A percentile compares a stretch with the other conserved stretches of the same genome.
These are phyloP conservation scores for Pulicaria dysenterica DNA, from an alignment of 129 eudicot species.

Conservation along the genomic window DNA sequence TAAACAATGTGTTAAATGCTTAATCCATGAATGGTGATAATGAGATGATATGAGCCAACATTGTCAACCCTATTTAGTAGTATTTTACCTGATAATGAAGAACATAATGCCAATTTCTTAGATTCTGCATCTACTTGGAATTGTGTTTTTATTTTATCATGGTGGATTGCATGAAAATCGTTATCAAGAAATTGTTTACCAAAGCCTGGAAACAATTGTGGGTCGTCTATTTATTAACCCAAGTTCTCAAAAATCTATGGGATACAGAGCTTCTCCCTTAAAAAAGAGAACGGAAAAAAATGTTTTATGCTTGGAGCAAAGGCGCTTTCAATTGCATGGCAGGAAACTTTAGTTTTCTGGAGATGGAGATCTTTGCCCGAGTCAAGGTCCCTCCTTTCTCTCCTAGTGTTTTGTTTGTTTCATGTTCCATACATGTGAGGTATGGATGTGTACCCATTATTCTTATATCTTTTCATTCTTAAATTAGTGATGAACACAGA, in stretches of 20 bases:
- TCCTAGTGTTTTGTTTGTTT: constrained; percentile 21
- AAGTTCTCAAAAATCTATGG: constrained; percentile 4
- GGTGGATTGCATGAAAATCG: constrained; percentile 5
- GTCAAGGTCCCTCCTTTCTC: constrained; percentile 40
- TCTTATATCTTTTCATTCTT: background rate
- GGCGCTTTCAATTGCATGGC: constrained; percentile 43
- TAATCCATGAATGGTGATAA: constrained; percentile 5
- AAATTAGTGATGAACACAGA: background rate
- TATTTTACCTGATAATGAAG: background rate
- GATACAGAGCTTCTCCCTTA: constrained; percentile 43
- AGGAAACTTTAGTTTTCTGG: constrained; percentile 37
- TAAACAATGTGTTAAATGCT: constrained; percentile 13
- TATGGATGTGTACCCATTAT: too few relatives aligned
- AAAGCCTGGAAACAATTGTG: background rate
- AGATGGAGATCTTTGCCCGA: constrained; percentile 39
- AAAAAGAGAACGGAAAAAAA: constrained; percentile 42
- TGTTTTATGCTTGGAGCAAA: constrained; percentile 47
- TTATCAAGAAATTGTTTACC: background rate
- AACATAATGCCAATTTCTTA: background rate
- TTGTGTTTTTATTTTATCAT: background rate
- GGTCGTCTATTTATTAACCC: constrained; percentile 4
- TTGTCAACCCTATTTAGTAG: background rate
- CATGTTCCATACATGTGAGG: background rate
- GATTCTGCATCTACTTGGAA: constrained; percentile 9
- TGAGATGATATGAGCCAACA: constrained; percentile 11